phyloP scores from a whole-genome alignment of 2,329 filamentous ascomycete genomes.

The Monilinia laxa region DNA sequence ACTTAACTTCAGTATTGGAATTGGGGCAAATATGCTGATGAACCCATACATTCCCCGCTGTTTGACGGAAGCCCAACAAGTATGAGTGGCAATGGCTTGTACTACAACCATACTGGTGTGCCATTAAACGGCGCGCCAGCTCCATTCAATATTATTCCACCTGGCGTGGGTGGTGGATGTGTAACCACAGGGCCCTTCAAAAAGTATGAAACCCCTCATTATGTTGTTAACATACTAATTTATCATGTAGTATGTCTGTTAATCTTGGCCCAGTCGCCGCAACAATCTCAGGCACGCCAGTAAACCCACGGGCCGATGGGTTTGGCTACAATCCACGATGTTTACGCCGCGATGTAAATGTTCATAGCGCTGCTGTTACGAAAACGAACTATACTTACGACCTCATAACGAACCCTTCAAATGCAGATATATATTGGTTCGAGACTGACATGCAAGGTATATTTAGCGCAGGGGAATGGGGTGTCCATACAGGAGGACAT shows the following conservation, averaged over 20 bases:
- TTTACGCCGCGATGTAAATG: slow-evolving; percentile 45
- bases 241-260: slow-evolving; percentile 37
- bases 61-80: slow-evolving; percentile 55
- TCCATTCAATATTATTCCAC: slow-evolving; percentile 41
- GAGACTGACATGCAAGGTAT: slow-evolving; percentile 48
- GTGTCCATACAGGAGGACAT: slow-evolving; percentile 46
- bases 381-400: slow-evolving; percentile 42
- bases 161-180: slow-evolving; percentile 55
- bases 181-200: slow-evolving; percentile 49
- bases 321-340: slow-evolving; percentile 46
- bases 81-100: slow-evolving; percentile 50
- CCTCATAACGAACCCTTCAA: slow-evolving; percentile 42
- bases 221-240: background rate
- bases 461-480: slow-evolving; percentile 37
- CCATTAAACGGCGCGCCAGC: slow-evolving; percentile 27
- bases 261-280: slow-evolving; percentile 49
- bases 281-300: slow-evolving; percentile 39
- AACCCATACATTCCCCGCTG: slow-evolving; percentile 50
- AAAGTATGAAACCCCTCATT: slow-evolving; percentile 35
- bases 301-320: slow-evolving; percentile 37
- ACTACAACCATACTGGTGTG: slow-evolving; percentile 32
- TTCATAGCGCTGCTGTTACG: slow-evolving; percentile 42
- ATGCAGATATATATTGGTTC: slow-evolving; percentile 45
- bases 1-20: slow-evolving; percentile 41
- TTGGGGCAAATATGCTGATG: slow-evolving; percentile 48